Conservation (phyloP, 1,139 yeast species). For the Zygosaccharomyces pseudobailii region DNA sequence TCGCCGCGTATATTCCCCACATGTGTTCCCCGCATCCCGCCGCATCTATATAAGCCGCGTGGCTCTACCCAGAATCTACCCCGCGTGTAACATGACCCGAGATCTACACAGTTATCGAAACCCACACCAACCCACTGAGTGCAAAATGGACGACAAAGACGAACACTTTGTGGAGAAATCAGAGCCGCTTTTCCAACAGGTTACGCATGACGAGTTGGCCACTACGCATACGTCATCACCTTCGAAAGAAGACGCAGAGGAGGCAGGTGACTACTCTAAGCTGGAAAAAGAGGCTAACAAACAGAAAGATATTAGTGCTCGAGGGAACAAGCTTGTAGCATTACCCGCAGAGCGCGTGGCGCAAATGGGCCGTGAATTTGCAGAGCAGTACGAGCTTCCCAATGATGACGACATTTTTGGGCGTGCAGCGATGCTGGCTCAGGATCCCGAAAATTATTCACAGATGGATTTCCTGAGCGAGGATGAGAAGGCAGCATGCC, state of each 20-base stretch:
- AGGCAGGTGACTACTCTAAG: not conserved
- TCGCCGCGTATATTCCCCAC: not conserved
- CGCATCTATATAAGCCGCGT: not conserved
- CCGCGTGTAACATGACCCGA: not conserved
- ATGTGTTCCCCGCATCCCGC: not conserved
- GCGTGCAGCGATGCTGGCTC: constrained; percentile 72
- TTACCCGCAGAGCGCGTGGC: constrained; percentile 61
- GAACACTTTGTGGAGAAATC: not conserved
- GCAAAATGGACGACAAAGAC: not conserved
- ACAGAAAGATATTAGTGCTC: not conserved
- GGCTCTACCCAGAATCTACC: not conserved
- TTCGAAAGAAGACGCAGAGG: not conserved
- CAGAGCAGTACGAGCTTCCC: constrained; percentile 49
- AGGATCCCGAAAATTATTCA: constrained; percentile 55
- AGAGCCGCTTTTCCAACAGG: not conserved
- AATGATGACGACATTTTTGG: constrained; percentile 60
- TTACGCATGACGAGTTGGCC: not conserved
- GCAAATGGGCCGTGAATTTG: constrained; percentile 69
- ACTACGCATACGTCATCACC: not conserved
- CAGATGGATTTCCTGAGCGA: constrained; percentile 53
- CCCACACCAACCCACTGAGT: not conserved
- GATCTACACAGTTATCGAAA: not conserved
- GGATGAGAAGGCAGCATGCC: constrained; percentile 54
- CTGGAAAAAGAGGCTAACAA: constrained; percentile 7
- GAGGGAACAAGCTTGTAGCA: constrained; percentile 54